Conservation (phyloP, 75 land plant species). For the Adiantum capillusveneris region DNA sequence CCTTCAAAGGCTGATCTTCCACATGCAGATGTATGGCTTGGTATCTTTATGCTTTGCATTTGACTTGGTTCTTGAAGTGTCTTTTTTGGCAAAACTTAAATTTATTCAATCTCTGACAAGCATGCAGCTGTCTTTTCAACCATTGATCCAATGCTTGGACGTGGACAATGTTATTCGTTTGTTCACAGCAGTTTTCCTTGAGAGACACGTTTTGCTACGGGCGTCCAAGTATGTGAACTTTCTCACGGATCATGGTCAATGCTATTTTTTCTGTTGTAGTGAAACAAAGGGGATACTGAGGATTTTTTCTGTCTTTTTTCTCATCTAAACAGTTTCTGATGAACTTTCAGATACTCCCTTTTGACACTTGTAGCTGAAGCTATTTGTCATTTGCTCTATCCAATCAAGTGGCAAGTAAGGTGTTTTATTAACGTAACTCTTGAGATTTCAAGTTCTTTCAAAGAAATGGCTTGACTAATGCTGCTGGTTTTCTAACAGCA, state of each 20-base stretch:
- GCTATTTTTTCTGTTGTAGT: background rate
- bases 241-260: no score
- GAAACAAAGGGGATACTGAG: background rate
- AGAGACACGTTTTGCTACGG: constrained; percentile 77
- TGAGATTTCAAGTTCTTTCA: no score
- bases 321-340: no score
- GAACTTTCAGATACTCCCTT: constrained; percentile 62
- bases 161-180: constrained; percentile 81
- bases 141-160: constrained; percentile 82
- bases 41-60: background rate
- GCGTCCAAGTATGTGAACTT: constrained; percentile 60
- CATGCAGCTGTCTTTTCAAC: constrained; percentile 90
- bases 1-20: constrained; percentile 88
- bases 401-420: constrained; percentile 90
- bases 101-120: background rate
- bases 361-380: constrained; percentile 92
- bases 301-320: no score
- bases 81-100: background rate
- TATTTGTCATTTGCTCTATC: constrained; percentile 93
- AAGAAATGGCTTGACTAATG: background rate
- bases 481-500: constrained; percentile 56
- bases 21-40: constrained; percentile 72
- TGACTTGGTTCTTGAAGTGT: constrained; percentile 7
- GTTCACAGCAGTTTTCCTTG: constrained; percentile 85
- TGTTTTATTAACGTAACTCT: no score